Base-by-base conservation (phyloP, 2,329 filamentous ascomycete genomes). In the Arachnomyces sp. region DNA sequence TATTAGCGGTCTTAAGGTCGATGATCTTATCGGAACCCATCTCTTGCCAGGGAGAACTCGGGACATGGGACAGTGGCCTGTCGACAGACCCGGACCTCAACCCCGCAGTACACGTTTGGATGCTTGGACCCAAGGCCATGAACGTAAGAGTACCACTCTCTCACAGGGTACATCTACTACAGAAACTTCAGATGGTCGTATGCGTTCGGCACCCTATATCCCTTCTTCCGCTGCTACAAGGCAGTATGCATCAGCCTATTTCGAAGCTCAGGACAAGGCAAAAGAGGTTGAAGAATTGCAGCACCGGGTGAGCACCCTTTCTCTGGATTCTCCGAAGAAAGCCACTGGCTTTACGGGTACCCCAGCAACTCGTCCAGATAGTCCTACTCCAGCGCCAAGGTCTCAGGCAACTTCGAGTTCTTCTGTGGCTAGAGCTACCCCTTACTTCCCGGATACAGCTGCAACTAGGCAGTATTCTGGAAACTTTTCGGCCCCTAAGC, bases 1-100 rank as follows among this genome's bases (percentile, higher is more conserved):
- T 25, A 9, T 25, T 25, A 25, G 20, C 20, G 20, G 20, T 25
- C 20, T 25, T 25, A 25, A 25, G 9, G 9, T 25, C 20, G 9
- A 5, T 5, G 20, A 25, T 33, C 44, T 50, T 30, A 44, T 54
- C 34, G 53, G 53, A 6, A 43, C 53, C 30, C 51, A 56, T 44
- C 33, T 51, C n/a, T 43, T 55, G 3, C 53, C 52, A 28, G 51
- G 53, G 12, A 42, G 34, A 38, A 25, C 20, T 25, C 5, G 20
- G 20, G 20, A 25, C 20, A 25, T 25, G 20, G 20, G 20, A 9
- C 5, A 25, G 9, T 5, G 20, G 20, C 9, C n/a, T n/a, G n/a
- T n/a, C n/a, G n/a, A n/a, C n/a, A n/a, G n/a, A n/a, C n/a, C n/a
- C 20, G 20, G 20, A 9, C 20, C 9, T 9, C 25, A 14, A 37